phyloP scores from a whole-genome alignment of 2,329 filamentous ascomycete species.

The Colletotrichum sublineola region DNA sequence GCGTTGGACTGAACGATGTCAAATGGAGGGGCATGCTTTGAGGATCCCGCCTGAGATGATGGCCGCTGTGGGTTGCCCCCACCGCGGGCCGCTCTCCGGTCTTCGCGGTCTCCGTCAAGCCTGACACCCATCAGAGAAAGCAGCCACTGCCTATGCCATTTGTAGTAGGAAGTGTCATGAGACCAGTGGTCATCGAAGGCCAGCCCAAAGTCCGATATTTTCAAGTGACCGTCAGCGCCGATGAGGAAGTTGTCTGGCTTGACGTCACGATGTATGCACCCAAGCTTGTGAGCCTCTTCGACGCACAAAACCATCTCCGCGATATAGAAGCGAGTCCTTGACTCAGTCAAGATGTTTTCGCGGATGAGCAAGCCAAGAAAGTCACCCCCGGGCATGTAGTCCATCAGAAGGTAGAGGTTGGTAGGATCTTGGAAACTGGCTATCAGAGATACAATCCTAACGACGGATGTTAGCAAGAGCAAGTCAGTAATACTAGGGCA shows the following conservation, averaged over 20 bases:
- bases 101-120: conserved; percentile 80
- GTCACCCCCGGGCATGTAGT: conserved; percentile 97
- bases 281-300: conserved; percentile 88
- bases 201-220: conserved; percentile 96
- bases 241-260: conserved; percentile 99
- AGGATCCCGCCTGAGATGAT: conserved; percentile 17
- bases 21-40: conserved; percentile 42
- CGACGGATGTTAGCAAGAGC: neutral
- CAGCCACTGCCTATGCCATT: conserved; percentile 83
- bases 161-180: conserved; percentile 89
- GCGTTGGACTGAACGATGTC: conserved; percentile 47
- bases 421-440: conserved; percentile 89
- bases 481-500: neutral
- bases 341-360: conserved; percentile 85
- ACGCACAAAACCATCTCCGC: conserved; percentile 97
- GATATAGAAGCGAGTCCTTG: conserved; percentile 85
- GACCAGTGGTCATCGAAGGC: conserved; percentile 97
- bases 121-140: conserved; percentile 81
- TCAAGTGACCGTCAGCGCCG: conserved; percentile 87
- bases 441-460: conserved; percentile 86
- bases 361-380: conserved; percentile 90
- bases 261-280: conserved; percentile 94
- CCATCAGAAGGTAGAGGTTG: conserved; percentile 94
- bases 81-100: conserved; percentile 53
- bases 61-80: conserved; percentile 13